A percentile compares a stretch with the other conserved stretches of the same genome.
Conservation (phyloP, 106 monocot species). For the Narthecium ossifragum region DNA sequence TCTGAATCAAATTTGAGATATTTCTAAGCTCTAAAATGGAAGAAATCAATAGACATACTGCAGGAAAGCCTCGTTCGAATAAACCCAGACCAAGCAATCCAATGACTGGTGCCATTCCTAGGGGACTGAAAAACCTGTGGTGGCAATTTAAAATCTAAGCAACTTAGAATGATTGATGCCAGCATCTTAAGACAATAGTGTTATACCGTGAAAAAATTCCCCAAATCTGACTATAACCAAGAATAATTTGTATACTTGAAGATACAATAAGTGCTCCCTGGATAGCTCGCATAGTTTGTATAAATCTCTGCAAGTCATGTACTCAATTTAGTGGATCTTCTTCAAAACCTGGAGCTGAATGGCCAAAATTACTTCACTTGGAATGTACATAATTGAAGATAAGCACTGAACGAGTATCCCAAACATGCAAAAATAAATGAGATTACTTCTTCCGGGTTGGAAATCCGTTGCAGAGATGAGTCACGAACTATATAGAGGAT, state of each 20-base stretch:
- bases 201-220: conserved; percentile 83
- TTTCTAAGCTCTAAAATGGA: background rate
- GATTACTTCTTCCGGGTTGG: conserved; percentile 61
- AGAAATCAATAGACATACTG: conserved; percentile 23
- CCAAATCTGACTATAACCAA: conserved; percentile 77
- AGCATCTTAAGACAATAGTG: background rate
- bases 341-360: too few relatives aligned
- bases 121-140: conserved; percentile 88
- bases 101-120: conserved; percentile 80
- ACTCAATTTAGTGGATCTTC: background rate
- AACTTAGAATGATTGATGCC: background rate
- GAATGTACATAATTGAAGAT: too few relatives aligned
- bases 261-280: conserved; percentile 64
- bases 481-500: conserved; percentile 76
- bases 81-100: conserved; percentile 81
- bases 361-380: too few relatives aligned
- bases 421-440: background rate
- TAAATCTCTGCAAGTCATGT: conserved; percentile 45
- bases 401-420: too few relatives aligned
- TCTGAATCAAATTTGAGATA: background rate
- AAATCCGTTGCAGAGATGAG: conserved; percentile 44
- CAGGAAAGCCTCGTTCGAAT: conserved; percentile 85
- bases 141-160: background rate
- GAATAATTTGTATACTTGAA: conserved; percentile 53
- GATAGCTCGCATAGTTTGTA: conserved; percentile 56